Evolutionary conservation across 495 filamentous ascomycete genomes (phyloP).

Genomic region (Echria macrotheca): DNA sequence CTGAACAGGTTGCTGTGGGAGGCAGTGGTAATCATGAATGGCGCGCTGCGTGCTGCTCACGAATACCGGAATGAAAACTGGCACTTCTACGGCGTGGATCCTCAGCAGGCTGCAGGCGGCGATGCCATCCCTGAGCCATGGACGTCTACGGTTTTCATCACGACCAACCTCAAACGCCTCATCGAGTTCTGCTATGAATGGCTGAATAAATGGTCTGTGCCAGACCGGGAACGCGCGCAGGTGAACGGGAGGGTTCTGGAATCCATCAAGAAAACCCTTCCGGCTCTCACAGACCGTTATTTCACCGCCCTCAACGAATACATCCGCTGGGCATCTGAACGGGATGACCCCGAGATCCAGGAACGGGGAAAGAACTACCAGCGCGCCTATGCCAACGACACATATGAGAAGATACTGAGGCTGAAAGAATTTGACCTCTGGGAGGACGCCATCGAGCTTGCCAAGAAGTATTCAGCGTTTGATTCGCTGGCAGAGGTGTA

Average conservation of each 20-base stretch:
- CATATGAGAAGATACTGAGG: constrained; percentile 36
- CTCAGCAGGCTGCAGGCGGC: constrained; percentile 60
- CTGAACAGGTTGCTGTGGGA: constrained; percentile 57
- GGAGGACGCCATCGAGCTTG: constrained; percentile 63
- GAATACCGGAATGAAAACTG: constrained; percentile 64
- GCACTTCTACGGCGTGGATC: constrained; percentile 61
- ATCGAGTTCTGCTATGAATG: constrained; percentile 43
- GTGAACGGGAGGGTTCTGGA: constrained; percentile 26
- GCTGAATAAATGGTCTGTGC: constrained; percentile 20
- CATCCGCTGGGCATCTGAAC: constrained; percentile 33
- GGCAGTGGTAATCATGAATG: constrained; percentile 72
- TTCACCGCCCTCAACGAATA: constrained; percentile 39
- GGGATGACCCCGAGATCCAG: constrained; percentile 29
- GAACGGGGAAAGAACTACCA: constrained; percentile 33
- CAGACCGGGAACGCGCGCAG: constrained; percentile 4
- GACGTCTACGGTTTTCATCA: constrained; percentile 64
- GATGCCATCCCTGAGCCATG: constrained; percentile 69
- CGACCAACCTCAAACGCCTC: constrained; percentile 50
- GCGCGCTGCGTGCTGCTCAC: constrained; percentile 65
- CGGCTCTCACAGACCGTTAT: constrained; percentile 41
- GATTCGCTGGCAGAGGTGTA: constrained; percentile 60
- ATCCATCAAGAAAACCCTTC: constrained; percentile 34
- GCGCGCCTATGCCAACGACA: constrained; percentile 32
- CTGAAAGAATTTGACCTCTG: constrained; percentile 65
- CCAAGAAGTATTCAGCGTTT: constrained; percentile 68